Evolutionary conservation across 176 grass and related monocot genomes (phyloP).

Genomic region (Miscanthus lutarioriparius): DNA sequence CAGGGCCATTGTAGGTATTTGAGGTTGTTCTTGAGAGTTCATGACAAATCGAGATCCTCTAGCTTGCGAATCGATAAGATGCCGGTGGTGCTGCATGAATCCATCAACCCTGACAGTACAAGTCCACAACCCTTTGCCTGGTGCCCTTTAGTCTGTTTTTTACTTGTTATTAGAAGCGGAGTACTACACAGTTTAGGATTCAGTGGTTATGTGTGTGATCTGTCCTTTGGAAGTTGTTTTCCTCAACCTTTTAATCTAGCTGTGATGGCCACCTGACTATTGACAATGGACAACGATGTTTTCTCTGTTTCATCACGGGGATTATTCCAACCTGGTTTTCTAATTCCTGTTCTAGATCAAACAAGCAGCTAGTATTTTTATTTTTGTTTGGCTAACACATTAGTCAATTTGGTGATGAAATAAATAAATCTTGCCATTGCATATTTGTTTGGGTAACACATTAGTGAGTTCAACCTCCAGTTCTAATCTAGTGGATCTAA

Average conservation of each 20-base stretch:
- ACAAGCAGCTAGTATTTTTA: not conserved
- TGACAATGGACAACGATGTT: not conserved
- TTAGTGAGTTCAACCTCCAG: not conserved
- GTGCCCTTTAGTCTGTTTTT: not conserved
- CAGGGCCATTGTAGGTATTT: not conserved
- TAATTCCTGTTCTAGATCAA: too few relatives aligned
- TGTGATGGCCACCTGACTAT: not conserved
- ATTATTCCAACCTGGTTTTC: not conserved
- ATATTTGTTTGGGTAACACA: not conserved
- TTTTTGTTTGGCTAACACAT: not conserved
- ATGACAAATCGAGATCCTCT: not conserved
- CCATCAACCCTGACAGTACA: not conserved
- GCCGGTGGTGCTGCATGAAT: not conserved
- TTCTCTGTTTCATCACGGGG: not conserved
- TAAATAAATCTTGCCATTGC: not conserved
- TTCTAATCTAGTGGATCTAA: not conserved
- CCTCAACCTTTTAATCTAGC: not conserved
- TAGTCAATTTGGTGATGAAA: not conserved
- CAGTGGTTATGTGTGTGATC: not conserved
- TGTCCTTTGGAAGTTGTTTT: not conserved
- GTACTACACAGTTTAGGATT: not conserved
- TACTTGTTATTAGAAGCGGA: not conserved
- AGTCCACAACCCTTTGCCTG: not conserved
- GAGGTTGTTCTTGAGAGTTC: not conserved
- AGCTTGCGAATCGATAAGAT: not conserved